Evolutionary conservation across 2,329 filamentous ascomycete genomes (phyloP), one percentile per base, ranked within the genome.

Genomic region (Aulographum hederae): DNA sequence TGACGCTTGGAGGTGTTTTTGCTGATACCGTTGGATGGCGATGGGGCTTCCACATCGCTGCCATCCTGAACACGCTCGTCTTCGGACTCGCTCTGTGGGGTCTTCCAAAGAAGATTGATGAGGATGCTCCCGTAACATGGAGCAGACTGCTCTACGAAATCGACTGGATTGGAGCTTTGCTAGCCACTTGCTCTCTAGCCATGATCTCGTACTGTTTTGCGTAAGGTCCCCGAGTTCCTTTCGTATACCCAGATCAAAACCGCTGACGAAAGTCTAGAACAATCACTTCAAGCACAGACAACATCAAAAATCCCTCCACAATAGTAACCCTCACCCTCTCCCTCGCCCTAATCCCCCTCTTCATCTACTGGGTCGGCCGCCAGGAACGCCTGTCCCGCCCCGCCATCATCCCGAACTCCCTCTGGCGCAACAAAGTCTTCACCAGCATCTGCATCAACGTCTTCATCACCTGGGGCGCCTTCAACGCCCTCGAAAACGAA

Each of bases 381-480:
- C 65, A 63, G 30, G 60, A 63, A 30, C 51, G 47, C 8, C 41
- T 46, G 0, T 52, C 54, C 6, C 53, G 52, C 3, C 61, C 67
- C 10, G 67, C 68, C 1, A 45, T 76, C 5, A 73, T 76, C 15
- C 71, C 71, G 0, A 74, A 75, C 43, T 61, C 59, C 0, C 48
- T 76, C 0, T 76, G 71, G 71, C 57, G 50, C n/a, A 72, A 69
- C 28, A 44, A 47, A 0, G 47, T 62, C 3, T 76, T 75, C 40
- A 61, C 65, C 0, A 57, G 51, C 17, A 61, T 69, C 14, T 75
- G 70, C 41, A 39, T 61, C 3, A 63, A 39, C 26, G 48, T 58
- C 4, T 48, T 56, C 34, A 36, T 56, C 6, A 48, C 44, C 4
- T 52, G 48, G 45, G 45, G 50, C 21, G 56, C 51, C 1, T 51